Percentiles rank a stretch among this genome's conserved stretches.
phyloP scores from a whole-genome alignment of 1,284 basidiomycete species.

The Ceratobasidium sp. region DNA sequence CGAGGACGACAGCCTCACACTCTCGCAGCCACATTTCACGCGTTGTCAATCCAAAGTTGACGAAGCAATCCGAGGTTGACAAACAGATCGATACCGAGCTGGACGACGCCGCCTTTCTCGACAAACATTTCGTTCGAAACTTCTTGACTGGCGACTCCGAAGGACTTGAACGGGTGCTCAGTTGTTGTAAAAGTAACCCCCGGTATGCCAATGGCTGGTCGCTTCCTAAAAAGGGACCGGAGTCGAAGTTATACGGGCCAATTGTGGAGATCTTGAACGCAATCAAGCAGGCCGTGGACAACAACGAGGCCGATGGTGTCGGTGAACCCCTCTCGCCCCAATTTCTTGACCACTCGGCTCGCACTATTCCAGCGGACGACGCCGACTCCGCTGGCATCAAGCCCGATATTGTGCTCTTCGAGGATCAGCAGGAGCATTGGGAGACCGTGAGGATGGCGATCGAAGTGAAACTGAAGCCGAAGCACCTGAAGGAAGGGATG shows the following conservation, averaged over 20 bases:
- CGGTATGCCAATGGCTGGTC: background rate
- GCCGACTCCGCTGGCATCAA: constrained; percentile 1
- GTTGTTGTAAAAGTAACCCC: background rate
- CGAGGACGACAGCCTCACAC: background rate
- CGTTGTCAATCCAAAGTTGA: background rate
- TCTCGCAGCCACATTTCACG: background rate
- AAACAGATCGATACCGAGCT: constrained; percentile 6
- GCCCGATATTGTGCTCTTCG: constrained; percentile 20
- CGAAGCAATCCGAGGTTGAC: constrained; percentile 10
- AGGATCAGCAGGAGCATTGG: constrained; percentile 6
- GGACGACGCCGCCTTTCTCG: constrained; percentile 13
- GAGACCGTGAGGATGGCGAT: constrained; percentile 28
- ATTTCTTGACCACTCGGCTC: background rate
- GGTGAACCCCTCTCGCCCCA: background rate
- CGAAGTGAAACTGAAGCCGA: background rate
- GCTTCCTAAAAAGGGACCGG: background rate
- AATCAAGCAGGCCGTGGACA: constrained; percentile 7
- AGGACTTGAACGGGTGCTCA: background rate
- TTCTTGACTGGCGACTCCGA: background rate
- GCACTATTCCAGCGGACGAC: background rate
- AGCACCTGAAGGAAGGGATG: constrained; percentile 9
- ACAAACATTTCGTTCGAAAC: constrained; percentile 4
- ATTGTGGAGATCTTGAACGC: constrained; percentile 14
- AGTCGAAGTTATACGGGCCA: background rate
- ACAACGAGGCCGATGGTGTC: no score